These are phyloP conservation scores for Ochromonas danica DNA, from an alignment of 108 stramenopile genomes.

Conservation along the genomic window DNA sequence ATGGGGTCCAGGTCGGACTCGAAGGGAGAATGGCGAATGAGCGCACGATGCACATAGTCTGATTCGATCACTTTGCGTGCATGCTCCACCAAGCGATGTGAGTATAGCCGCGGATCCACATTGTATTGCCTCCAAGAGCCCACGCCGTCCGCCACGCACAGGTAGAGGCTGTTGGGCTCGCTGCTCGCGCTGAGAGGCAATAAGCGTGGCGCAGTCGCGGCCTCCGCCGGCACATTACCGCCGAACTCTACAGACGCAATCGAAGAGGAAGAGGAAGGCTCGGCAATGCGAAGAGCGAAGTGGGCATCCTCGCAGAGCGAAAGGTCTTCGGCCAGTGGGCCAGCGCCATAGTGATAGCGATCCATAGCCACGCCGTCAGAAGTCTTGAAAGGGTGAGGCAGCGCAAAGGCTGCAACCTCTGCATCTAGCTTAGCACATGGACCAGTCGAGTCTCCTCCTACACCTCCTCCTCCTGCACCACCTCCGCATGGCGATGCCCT, in stretches of 20 bases:
- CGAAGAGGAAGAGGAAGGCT: constrained; percentile 37
- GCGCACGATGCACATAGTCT: background rate
- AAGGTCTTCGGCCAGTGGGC: constrained; percentile 63
- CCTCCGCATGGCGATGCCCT: background rate
- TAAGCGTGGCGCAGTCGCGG: too few species aligned
- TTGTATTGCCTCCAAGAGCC: constrained; percentile 89
- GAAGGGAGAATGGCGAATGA: constrained; percentile 7
- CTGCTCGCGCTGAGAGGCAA: too few species aligned
- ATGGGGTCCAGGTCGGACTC: constrained; percentile 23
- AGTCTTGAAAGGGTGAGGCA: constrained; percentile 90
- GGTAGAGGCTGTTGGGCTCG: too few species aligned
- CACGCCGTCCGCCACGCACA: constrained; percentile 93
- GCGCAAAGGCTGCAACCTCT: constrained; percentile 69
- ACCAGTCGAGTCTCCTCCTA: too few species aligned
- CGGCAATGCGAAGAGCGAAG: constrained; percentile 41
- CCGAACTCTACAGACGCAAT: constrained; percentile 56
- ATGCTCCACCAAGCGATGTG: constrained; percentile 52
- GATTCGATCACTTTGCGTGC: constrained; percentile 23
- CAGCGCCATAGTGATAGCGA: constrained; percentile 65
- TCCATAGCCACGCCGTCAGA: constrained; percentile 66
- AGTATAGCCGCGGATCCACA: constrained; percentile 85
- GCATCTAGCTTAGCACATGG: constrained; percentile 41
- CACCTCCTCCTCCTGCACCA: constrained; percentile 61
- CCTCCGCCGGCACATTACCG: constrained; percentile 51
- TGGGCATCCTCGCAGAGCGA: constrained; percentile 81